phyloP scores from a whole-genome alignment of 768 basidiomycete genomes.

The Albatrellus ellisii region DNA sequence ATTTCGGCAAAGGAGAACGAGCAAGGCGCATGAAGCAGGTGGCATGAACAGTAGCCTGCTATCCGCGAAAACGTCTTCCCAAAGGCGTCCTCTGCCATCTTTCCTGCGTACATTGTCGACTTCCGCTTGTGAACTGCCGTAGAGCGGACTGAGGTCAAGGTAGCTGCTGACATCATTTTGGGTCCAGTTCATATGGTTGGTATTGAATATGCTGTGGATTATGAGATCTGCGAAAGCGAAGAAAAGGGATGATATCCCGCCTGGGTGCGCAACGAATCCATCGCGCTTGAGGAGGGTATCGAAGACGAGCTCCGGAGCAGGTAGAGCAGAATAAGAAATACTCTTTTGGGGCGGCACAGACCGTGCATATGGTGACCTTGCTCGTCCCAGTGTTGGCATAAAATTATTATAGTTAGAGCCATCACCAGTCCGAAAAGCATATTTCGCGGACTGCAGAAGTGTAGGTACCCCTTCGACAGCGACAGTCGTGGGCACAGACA shows the following conservation, averaged over 20 bases:
- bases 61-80: slow-evolving; percentile 62
- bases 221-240: slow-evolving; percentile 72
- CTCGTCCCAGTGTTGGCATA: slow-evolving; percentile 21
- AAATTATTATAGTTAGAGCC: slow-evolving; percentile 24
- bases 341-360: slow-evolving; percentile 39
- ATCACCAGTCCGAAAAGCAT: slow-evolving; percentile 20
- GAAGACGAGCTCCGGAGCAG: slow-evolving; percentile 57
- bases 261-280: slow-evolving; percentile 17
- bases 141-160: slow-evolving; percentile 63
- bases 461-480: background rate
- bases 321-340: slow-evolving; percentile 33
- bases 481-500: slow-evolving; percentile 2
- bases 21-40: slow-evolving; percentile 51
- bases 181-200: slow-evolving; percentile 29
- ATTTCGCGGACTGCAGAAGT: slow-evolving; percentile 2
- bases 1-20: slow-evolving; percentile 58
- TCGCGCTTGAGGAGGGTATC: slow-evolving; percentile 46
- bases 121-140: slow-evolving; percentile 40
- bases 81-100: slow-evolving; percentile 57
- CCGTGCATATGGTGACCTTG: slow-evolving; percentile 34
- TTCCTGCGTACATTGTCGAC: slow-evolving; percentile 38
- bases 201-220: slow-evolving; percentile 64
- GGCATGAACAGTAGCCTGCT: slow-evolving; percentile 55
- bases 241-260: slow-evolving; percentile 59
- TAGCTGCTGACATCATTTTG: slow-evolving; percentile 62